These are phyloP conservation scores for Scleroderma citrinum DNA, from an alignment of 768 basidiomycete species.

Conservation along the genomic window DNA sequence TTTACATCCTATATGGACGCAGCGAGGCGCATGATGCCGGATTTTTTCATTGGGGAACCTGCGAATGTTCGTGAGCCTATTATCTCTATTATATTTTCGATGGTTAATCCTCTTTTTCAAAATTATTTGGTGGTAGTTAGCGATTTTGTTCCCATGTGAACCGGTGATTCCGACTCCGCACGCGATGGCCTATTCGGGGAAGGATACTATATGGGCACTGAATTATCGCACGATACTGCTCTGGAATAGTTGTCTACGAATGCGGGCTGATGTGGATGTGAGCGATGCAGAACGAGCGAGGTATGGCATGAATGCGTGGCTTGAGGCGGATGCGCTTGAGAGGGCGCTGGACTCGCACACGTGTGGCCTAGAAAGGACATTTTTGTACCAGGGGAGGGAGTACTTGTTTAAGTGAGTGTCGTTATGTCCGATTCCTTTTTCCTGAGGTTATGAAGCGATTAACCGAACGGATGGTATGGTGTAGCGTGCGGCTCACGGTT, in stretches of 20 bases:
- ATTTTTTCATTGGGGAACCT: conserved; percentile 57
- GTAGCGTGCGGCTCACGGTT: conserved; percentile 66
- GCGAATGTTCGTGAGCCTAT: conserved; percentile 49
- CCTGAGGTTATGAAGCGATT: neutral
- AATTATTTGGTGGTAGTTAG: conserved; percentile 40
- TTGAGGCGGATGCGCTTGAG: conserved; percentile 65
- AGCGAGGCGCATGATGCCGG: conserved; percentile 30
- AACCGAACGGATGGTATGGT: conserved; percentile 2
- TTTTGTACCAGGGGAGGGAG: conserved; percentile 65
- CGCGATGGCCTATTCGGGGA: conserved; percentile 33
- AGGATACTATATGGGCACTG: conserved; percentile 72
- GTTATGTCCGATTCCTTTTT: neutral
- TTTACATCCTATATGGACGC: conserved; percentile 57
- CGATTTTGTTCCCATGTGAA: conserved; percentile 74
- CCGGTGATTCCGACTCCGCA: conserved; percentile 38
- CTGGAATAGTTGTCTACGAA: conserved; percentile 67
- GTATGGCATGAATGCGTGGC: conserved; percentile 65
- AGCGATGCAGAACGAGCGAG: conserved; percentile 49
- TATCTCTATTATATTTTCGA: neutral
- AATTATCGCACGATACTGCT: conserved; percentile 63
- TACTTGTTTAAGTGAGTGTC: conserved; percentile 63
- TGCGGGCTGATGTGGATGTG: conserved; percentile 39
- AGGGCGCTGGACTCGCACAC: conserved; percentile 55
- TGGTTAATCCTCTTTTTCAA: conserved; percentile 1
- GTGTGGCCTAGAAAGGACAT: conserved; percentile 62